Conservation (phyloP, 169 alveolate species). For the Amoebophrya sp. region DNA sequence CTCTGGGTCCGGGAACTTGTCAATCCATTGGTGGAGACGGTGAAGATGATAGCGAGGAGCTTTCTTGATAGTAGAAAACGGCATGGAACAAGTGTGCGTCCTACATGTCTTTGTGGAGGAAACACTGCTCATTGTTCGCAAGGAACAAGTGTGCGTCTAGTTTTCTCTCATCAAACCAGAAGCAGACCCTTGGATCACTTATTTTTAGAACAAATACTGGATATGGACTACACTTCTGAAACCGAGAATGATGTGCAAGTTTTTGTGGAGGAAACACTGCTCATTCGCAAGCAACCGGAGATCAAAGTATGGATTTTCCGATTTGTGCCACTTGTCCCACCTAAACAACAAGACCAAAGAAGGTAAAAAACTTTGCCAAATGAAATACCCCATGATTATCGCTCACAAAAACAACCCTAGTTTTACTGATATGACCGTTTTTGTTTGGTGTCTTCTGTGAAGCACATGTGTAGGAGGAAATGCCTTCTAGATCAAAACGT, state of each 20-base stretch:
- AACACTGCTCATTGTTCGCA: neutral
- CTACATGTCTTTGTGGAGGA: neutral
- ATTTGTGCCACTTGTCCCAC: no score
- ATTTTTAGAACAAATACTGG: neutral
- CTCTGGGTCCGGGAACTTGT: neutral
- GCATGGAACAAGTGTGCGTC: neutral
- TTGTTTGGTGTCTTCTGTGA: no score
- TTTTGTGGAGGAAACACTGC: neutral
- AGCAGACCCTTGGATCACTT: neutral
- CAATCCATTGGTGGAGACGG: neutral
- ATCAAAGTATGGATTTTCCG: neutral
- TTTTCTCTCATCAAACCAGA: neutral
- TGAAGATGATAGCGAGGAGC: neutral
- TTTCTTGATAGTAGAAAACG: neutral
- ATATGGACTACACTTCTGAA: neutral
- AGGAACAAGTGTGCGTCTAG: neutral
- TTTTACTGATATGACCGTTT: no score
- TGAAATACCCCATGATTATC: no score
- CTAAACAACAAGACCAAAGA: no score
- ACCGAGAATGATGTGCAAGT: neutral
- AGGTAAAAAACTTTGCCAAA: no score
- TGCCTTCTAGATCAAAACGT: no score
- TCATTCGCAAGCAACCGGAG: neutral
- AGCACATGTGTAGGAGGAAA: no score
- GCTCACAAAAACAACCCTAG: no score